These are phyloP conservation scores for Arxiozyma bovina DNA, from an alignment of 1,139 yeast genomes.

Conservation along the genomic window DNA sequence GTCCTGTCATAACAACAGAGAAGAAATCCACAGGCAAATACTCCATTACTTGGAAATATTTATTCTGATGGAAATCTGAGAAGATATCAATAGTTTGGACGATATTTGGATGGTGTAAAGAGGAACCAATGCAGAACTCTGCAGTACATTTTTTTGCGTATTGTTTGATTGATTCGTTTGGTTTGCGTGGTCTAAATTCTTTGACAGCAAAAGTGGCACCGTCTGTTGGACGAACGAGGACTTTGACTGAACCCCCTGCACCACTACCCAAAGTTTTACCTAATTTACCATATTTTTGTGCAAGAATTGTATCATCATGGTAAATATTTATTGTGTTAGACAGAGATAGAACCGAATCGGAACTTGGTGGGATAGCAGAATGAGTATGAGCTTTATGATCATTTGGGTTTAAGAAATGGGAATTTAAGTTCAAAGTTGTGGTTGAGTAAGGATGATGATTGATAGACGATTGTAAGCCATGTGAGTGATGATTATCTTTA, in stretches of 20 bases:
- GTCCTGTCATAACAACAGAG: slow-evolving; percentile 95
- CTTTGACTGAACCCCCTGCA: slow-evolving; percentile 93
- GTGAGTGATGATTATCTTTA: not conserved
- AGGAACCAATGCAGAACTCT: slow-evolving; percentile 94
- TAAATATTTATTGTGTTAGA: slow-evolving; percentile 33
- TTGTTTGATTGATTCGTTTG: slow-evolving; percentile 78
- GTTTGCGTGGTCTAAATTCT: slow-evolving; percentile 81
- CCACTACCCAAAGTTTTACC: slow-evolving; percentile 93
- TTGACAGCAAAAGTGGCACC: slow-evolving; percentile 88
- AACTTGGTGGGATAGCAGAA: slow-evolving; percentile 32
- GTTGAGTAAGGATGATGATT: slow-evolving; percentile 14
- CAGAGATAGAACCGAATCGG: slow-evolving; percentile 30
- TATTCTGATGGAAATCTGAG: slow-evolving; percentile 61
- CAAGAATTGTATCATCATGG: slow-evolving; percentile 56
- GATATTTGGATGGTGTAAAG: slow-evolving; percentile 87
- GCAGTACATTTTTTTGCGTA: slow-evolving; percentile 94
- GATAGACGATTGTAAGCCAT: not conserved
- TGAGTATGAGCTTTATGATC: slow-evolving; percentile 27
- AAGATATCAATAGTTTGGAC: slow-evolving; percentile 84
- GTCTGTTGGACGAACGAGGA: slow-evolving; percentile 75
- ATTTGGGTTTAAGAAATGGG: slow-evolving; percentile 7
- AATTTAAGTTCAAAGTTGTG: slow-evolving; percentile 11
- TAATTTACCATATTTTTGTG: slow-evolving; percentile 77
- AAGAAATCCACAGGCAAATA: slow-evolving; percentile 94
- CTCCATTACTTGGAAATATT: slow-evolving; percentile 94